Percentiles rank a stretch among this genome's conserved stretches.
These are phyloP conservation scores for Pharus latifolius DNA, from an alignment of 176 grass and related monocot species.

Conservation along the genomic window DNA sequence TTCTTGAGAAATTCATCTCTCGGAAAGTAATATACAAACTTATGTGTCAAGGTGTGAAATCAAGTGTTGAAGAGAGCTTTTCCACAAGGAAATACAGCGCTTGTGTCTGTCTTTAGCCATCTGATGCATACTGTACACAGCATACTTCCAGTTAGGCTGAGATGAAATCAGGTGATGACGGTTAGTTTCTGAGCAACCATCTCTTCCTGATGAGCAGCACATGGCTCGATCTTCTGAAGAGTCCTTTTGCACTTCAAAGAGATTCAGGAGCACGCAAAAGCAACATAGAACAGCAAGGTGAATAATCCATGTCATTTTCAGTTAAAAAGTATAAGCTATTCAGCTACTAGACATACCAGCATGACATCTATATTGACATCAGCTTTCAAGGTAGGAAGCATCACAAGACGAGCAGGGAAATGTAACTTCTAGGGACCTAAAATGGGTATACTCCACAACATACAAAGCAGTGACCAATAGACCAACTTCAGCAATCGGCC, in stretches of 20 bases:
- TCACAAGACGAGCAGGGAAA: neutral
- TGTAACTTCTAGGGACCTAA: neutral
- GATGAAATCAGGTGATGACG: neutral
- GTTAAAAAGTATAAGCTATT: neutral
- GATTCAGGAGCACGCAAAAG: neutral
- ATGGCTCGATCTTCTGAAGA: too few species aligned
- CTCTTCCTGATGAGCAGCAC: neutral
- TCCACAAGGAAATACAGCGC: too few species aligned
- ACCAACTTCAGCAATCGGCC: neutral
- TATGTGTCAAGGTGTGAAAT: too few species aligned
- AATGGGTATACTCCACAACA: slow-evolving; percentile 7
- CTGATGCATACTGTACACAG: neutral
- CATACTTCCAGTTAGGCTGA: neutral
- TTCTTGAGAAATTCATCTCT: too few species aligned
- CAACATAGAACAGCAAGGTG: neutral
- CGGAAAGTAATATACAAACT: too few species aligned
- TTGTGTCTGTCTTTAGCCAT: neutral
- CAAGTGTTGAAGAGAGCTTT: too few species aligned
- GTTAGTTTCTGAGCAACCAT: neutral
- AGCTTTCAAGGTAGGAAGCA: neutral
- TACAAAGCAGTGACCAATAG: neutral
- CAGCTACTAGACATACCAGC: neutral
- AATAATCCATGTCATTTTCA: neutral
- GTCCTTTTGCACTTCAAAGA: neutral
- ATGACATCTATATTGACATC: neutral